These are phyloP conservation scores for Penicillium lagena DNA, from an alignment of 495 filamentous ascomycete species.

Conservation along the genomic window DNA sequence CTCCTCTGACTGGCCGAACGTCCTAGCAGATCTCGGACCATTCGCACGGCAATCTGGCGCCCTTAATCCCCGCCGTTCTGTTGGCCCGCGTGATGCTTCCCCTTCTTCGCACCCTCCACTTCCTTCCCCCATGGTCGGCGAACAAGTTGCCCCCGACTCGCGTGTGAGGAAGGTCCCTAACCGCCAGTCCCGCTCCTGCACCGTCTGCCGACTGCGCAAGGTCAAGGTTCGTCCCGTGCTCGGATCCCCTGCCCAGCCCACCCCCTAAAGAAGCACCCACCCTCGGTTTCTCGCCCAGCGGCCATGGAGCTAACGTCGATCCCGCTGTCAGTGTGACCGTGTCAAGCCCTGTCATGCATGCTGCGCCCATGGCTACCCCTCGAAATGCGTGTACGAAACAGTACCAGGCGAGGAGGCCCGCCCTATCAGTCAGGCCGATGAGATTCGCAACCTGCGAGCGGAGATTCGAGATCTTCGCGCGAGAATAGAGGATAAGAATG, in stretches of 20 bases:
- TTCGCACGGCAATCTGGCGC: conserved; percentile 25
- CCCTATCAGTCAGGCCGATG: conserved; percentile 37
- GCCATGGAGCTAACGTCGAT: conserved; percentile 9
- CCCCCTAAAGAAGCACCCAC: conserved; percentile 1
- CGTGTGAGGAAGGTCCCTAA: conserved; percentile 17
- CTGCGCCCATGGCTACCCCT: conserved; percentile 41
- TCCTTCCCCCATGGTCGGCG: conserved; percentile 16
- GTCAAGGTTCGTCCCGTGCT: conserved; percentile 35
- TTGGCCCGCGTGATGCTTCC: conserved; percentile 23
- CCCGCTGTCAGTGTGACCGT: conserved; percentile 33
- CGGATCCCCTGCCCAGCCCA: conserved; percentile 15
- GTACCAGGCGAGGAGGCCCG: conserved; percentile 29
- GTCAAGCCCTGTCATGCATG: conserved; percentile 42
- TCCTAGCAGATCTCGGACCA: conserved; percentile 21
- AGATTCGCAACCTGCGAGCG: conserved; percentile 34
- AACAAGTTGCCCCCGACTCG: conserved; percentile 19
- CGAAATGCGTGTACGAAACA: conserved; percentile 36
- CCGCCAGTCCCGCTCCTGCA: conserved; percentile 39
- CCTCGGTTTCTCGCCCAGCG: conserved; percentile 2
- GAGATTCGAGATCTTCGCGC: conserved; percentile 31
- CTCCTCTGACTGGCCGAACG: conserved; percentile 4
- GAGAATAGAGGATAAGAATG: conserved; percentile 17
- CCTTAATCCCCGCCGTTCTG: conserved; percentile 22
- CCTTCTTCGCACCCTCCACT: conserved; percentile 6
- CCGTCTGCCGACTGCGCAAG: conserved; percentile 39